Evolutionary conservation across 495 filamentous ascomycete species (phyloP), one percentile per base, ranked within the genome.

Genomic region (Alectoria sarmentosa): DNA sequence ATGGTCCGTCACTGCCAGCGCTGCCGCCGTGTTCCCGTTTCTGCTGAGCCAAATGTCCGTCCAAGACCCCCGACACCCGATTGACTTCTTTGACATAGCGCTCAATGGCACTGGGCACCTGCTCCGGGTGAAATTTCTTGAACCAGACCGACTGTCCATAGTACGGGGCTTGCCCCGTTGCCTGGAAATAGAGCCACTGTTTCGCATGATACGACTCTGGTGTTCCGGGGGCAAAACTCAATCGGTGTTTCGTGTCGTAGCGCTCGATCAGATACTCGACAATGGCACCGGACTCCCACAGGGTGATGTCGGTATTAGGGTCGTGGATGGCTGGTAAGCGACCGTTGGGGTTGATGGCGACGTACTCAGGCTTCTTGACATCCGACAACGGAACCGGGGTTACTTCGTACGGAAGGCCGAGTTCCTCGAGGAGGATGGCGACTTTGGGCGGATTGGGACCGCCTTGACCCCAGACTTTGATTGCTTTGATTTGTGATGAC

Each of bases 231-330:
- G 72, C 62, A 70, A 79, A 85, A 69, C 75, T 80, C 36, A 87
- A 48, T 62, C 78, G 80, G 64, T 80, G 74, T 21, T 77, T 66
- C 23, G 59, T 77, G 72, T 88, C 86, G 76, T 88, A 89, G 34
- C 71, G 75, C 37, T 85, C 83, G 57, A 86, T 69, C 10, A 89
- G 72, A 67, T 88, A 89, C 52, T 83, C 73, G 68, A 87, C 56
- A 69, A 87, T 87, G 42, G 86, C 85, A 62, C 83, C 85, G 11
- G 79, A 82, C 67, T 88, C 86, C 82, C 83, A 88, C 11, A 88
- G 68, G 0, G 74, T 82, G 60, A 87, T 67, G 69, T 69, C 77
- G 0, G 78, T 82, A 76, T 88, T 88, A 17, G 80, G 76, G 67
- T 87, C 86, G 23, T 83, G 67, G 64, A 88, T 79, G 57, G 77